Base-by-base conservation (phyloP, 805 yeast genomes). In the Pichia phayaonensis region DNA sequence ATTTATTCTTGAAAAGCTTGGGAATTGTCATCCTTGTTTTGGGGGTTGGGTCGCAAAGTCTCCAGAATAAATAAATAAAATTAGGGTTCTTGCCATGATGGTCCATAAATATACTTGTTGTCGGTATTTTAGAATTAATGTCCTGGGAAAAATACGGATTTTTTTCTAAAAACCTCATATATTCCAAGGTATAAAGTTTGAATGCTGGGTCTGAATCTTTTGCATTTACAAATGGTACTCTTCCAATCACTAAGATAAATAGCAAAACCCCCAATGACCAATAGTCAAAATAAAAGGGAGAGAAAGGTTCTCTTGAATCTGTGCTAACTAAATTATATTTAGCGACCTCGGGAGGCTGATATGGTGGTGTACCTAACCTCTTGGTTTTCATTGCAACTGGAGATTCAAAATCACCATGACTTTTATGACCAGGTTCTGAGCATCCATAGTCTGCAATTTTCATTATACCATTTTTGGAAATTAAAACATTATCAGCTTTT, bases 381-480 rank as follows among this genome's bases (percentile, higher is more conserved):
- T 79, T 69, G 41, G 74, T 69, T 23, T 54, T 47, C 18, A 49
- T 40, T 46, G 65, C 66, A 13, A 76, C 54, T 3, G 71, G 69
- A 23, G 79, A 72, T 0, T 63, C 56, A 21, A 75, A 67, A 63
- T 84, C 78, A 1, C 77, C 75, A 1, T 77, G 77, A 21, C 64
- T 70, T 47, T 67, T 75, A 62, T 81, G 83, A 18, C 83, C 86
- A 61, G 77, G 77, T 47, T 77, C 83, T 46, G 86, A 79, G 36
- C 85, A 85, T 52, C 94, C 94, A 64, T 84, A 85, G 69, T 85
- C 94, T 31, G 89, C 82, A 27, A 85, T 64, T 60, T 84, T 84
- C 44, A 82, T 77, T 34, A 82, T 61, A 2, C 90, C 92, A 54
- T 74, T 71, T 12, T 65, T 65, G 49, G 80, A 76, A n/a, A 85